These are phyloP conservation scores for Rhynchospora tenuis DNA, from an alignment of 176 grass and related monocot species.

Conservation along the genomic window DNA sequence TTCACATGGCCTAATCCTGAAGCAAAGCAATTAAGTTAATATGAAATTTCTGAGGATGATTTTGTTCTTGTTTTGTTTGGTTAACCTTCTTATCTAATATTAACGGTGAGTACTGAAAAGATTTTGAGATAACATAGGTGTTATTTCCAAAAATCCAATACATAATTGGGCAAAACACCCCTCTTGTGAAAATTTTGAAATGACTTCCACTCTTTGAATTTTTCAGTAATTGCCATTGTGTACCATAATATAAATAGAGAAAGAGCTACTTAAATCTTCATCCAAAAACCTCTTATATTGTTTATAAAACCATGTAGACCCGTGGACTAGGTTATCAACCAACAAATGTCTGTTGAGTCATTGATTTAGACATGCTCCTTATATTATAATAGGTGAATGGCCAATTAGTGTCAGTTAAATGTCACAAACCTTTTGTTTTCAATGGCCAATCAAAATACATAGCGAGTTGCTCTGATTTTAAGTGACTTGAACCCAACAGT, in stretches of 20 bases:
- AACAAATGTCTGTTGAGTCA: not conserved
- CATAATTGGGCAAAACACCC: not conserved
- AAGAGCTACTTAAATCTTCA: not conserved
- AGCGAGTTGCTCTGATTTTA: not conserved
- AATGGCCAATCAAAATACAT: not conserved
- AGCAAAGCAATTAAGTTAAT: not conserved
- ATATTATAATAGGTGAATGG: not conserved
- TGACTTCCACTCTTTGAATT: not conserved
- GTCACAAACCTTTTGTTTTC: not conserved
- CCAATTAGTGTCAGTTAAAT: slow-evolving; percentile 1
- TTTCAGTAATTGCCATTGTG: not conserved
- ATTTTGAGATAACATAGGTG: not conserved
- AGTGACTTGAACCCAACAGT: not conserved
- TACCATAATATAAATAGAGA: not conserved
- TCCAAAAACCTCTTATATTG: not conserved
- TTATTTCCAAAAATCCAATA: not conserved
- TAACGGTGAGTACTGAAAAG: not conserved
- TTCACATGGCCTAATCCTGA: not conserved
- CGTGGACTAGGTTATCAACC: not conserved
- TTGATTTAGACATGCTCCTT: not conserved
- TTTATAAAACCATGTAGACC: not conserved
- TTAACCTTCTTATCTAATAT: not conserved
- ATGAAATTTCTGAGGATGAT: not conserved
- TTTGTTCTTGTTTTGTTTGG: not conserved
- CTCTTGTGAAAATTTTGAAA: not conserved